Percentiles rank a stretch among this genome's conserved stretches.
Conservation (phyloP, 140 eudicot species). For the Bidens hawaiensis region DNA sequence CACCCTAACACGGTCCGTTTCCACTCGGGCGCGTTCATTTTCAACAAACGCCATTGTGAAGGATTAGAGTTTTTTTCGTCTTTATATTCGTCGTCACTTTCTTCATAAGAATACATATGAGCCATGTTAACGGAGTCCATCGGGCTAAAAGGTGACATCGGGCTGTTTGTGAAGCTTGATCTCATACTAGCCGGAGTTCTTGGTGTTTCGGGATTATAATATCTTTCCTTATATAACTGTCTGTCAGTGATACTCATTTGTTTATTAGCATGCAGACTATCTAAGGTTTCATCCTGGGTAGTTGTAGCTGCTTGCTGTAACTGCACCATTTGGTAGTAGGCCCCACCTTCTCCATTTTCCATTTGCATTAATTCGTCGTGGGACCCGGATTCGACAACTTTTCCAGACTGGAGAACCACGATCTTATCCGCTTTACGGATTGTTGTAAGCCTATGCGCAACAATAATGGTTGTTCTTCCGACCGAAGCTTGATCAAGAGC, state of each 20-base stretch:
- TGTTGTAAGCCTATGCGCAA: constrained; percentile 81
- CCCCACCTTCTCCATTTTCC: constrained; percentile 40
- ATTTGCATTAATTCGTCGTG: constrained; percentile 55
- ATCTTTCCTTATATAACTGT: too few species aligned
- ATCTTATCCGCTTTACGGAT: constrained; percentile 59
- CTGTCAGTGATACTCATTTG: background rate
- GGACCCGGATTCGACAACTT: constrained; percentile 63
- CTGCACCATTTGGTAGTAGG: constrained; percentile 57
- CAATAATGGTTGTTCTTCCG: constrained; percentile 75
- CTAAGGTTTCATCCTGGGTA: constrained; percentile 23
- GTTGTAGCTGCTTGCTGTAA: constrained; percentile 68
- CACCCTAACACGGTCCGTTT: constrained; percentile 63
- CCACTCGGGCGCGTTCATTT: constrained; percentile 85
- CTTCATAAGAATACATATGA: constrained; percentile 40
- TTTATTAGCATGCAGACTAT: constrained; percentile 8
- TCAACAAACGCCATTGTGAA: constrained; percentile 56
- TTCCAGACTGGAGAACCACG: constrained; percentile 55
- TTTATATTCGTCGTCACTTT: constrained; percentile 29
- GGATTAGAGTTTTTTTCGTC: constrained; percentile 21
- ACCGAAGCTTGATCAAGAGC: constrained; percentile 54
- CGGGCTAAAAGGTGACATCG: constrained; percentile 56
- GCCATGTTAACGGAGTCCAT: constrained; percentile 28
- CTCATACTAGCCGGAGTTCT: constrained; percentile 26
- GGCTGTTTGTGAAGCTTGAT: constrained; percentile 58
- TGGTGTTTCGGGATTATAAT: constrained; percentile 11